Evolutionary conservation across 805 yeast genomes (phyloP).

Genomic region (Clavispora carvajalis): DNA sequence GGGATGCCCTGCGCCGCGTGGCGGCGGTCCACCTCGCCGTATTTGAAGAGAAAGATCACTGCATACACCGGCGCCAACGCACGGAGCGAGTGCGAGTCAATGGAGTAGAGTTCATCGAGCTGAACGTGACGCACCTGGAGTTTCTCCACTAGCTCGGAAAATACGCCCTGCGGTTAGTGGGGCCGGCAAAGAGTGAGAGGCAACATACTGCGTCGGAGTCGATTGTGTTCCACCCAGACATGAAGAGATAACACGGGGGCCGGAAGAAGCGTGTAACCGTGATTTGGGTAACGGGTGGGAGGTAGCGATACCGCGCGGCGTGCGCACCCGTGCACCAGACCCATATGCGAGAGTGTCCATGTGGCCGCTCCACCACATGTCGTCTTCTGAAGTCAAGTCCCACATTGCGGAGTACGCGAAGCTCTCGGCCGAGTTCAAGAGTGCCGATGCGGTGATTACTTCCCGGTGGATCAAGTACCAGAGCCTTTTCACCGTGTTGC

Average conservation of each 20-base stretch:
- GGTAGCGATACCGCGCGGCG: not conserved
- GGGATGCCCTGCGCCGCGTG: constrained; percentile 30
- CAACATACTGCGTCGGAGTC: constrained; percentile 55
- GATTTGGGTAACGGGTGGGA: too few species aligned
- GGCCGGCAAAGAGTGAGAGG: not conserved
- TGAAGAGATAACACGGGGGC: too few species aligned
- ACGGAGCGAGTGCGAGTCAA: constrained; percentile 41
- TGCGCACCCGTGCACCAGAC: constrained; percentile 1
- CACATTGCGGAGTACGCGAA: constrained; percentile 6
- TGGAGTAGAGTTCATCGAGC: constrained; percentile 51
- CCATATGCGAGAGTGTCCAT: not conserved
- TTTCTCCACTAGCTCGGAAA: constrained; percentile 55
- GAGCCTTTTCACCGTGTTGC: constrained; percentile 9
- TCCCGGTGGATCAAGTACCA: constrained; percentile 10
- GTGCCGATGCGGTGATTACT: constrained; percentile 10
- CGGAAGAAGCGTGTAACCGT: too few species aligned
- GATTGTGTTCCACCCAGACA: constrained; percentile 47
- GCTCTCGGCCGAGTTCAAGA: constrained; percentile 9
- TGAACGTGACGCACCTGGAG: constrained; percentile 50
- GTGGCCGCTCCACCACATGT: constrained; percentile 1
- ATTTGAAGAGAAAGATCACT: constrained; percentile 58
- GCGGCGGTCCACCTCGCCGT: constrained; percentile 37
- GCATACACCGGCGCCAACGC: constrained; percentile 47
- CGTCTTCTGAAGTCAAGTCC: constrained; percentile 1
- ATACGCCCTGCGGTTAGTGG: constrained; percentile 43